These are phyloP conservation scores for Leccinum rimulosum DNA, from an alignment of 768 basidiomycete genomes.

Conservation along the genomic window DNA sequence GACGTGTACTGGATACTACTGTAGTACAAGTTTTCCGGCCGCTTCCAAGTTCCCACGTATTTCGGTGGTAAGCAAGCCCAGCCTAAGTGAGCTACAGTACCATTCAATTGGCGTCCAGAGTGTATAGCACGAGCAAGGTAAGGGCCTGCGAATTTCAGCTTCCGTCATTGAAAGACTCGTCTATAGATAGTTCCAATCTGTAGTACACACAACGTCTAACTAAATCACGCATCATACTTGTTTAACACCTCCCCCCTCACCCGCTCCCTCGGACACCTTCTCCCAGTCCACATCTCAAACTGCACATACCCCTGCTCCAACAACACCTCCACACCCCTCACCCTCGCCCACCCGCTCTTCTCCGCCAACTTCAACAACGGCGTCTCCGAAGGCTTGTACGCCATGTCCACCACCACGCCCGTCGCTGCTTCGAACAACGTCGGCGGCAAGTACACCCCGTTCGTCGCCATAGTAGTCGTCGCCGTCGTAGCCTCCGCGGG, in stretches of 20 bases:
- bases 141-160: too few relatives aligned
- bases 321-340: constrained; percentile 82
- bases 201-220: neutral
- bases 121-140: too few relatives aligned
- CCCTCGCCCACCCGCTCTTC: constrained; percentile 59
- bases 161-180: too few relatives aligned
- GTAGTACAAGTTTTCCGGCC: too few relatives aligned
- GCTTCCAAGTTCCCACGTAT: too few relatives aligned
- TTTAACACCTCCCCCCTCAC: constrained; percentile 51
- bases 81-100: too few relatives aligned
- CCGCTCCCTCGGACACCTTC: constrained; percentile 48
- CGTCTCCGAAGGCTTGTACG: constrained; percentile 87
- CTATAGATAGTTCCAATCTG: too few relatives aligned
- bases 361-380: constrained; percentile 73
- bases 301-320: constrained; percentile 88
- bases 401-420: constrained; percentile 87
- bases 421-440: constrained; percentile 60
- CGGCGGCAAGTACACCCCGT: constrained; percentile 49
- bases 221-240: constrained; percentile 33
- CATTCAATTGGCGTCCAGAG: too few relatives aligned
- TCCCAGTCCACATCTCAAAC: constrained; percentile 79
- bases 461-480: neutral
- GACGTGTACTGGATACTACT: too few relatives aligned
- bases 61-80: too few relatives aligned
- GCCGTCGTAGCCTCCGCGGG: constrained; percentile 63